These are phyloP conservation scores for Arctostaphylos glauca DNA, from an alignment of 148 eudicot genomes.

Conservation along the genomic window DNA sequence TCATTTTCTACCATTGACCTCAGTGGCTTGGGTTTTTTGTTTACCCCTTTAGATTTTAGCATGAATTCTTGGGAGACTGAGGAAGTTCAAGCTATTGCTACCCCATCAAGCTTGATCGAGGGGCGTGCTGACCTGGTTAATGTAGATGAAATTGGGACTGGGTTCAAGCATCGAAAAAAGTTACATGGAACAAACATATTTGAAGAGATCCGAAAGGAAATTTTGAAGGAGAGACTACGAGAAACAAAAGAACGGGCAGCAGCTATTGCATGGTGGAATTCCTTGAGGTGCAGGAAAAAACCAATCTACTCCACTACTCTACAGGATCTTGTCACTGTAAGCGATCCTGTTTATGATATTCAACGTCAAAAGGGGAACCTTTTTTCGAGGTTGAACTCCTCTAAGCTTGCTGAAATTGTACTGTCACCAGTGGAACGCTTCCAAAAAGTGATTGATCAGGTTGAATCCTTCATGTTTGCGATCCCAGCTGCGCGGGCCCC, in stretches of 20 bases:
- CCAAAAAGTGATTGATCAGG: constrained; percentile 66
- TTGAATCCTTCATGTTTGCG: constrained; percentile 96
- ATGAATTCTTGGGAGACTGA: constrained; percentile 98
- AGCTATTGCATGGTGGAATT: constrained; percentile 97
- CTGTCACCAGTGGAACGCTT: constrained; percentile 91
- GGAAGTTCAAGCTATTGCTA: constrained; percentile 82
- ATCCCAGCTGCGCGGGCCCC: constrained; percentile 99
- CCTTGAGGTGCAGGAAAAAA: constrained; percentile 72
- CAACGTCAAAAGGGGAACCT: constrained; percentile 44
- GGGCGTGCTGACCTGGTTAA: constrained; percentile 27
- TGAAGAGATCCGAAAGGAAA: constrained; percentile 77
- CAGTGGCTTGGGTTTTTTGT: constrained; percentile 65
- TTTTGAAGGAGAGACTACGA: constrained; percentile 68
- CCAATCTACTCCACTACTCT: constrained; percentile 68
- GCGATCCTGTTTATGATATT: constrained; percentile 56
- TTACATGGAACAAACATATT: constrained; percentile 63
- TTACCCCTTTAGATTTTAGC: constrained; percentile 74
- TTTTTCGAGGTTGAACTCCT: constrained; percentile 44
- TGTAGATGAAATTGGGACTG: constrained; percentile 35
- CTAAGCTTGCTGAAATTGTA: constrained; percentile 79
- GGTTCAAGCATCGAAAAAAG: constrained; percentile 37
- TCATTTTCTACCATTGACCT: constrained; percentile 73
- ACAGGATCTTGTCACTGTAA: constrained; percentile 58
- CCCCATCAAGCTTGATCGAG: constrained; percentile 82
- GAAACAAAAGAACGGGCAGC: constrained; percentile 74